phyloP scores from a whole-genome alignment of 768 basidiomycete genomes.

The Kwoniella dendrophila region DNA sequence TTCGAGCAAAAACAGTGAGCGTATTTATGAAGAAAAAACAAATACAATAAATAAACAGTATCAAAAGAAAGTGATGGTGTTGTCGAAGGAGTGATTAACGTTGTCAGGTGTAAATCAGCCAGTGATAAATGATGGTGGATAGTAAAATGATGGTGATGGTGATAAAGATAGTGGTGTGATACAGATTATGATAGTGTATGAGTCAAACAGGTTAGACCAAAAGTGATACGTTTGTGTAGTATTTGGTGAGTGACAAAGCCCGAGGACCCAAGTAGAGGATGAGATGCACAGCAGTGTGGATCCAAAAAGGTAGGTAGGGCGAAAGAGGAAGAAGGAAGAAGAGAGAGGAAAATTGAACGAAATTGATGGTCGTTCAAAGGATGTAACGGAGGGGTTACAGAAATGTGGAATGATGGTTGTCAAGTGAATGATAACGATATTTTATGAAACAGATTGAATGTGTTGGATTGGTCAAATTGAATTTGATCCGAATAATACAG shows the following conservation, averaged over 20 bases:
- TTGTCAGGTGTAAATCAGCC: background rate
- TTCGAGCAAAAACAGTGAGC: too few species aligned
- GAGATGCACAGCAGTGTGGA: too few species aligned
- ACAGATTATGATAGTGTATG: background rate
- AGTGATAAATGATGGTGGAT: background rate
- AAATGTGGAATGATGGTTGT: conserved; percentile 15
- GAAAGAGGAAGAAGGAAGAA: too few species aligned
- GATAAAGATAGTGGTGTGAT: background rate
- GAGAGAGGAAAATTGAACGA: too few species aligned
- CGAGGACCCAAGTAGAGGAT: too few species aligned
- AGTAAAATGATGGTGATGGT: conserved; percentile 9
- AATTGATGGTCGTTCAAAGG: conserved; percentile 1
- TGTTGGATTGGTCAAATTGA: background rate
- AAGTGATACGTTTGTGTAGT: background rate
- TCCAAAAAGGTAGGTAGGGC: too few species aligned
- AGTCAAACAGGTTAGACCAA: background rate
- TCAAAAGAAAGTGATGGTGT: too few species aligned
- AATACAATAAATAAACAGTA: too few species aligned
- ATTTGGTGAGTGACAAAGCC: too few species aligned
- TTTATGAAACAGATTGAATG: background rate
- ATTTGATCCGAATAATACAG: background rate
- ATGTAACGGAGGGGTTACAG: background rate
- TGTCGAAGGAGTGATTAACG: background rate
- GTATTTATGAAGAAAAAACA: too few species aligned
- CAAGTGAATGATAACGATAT: background rate